Base-by-base conservation (phyloP, 2,329 filamentous ascomycete species). In the Phialophora tarda region DNA sequence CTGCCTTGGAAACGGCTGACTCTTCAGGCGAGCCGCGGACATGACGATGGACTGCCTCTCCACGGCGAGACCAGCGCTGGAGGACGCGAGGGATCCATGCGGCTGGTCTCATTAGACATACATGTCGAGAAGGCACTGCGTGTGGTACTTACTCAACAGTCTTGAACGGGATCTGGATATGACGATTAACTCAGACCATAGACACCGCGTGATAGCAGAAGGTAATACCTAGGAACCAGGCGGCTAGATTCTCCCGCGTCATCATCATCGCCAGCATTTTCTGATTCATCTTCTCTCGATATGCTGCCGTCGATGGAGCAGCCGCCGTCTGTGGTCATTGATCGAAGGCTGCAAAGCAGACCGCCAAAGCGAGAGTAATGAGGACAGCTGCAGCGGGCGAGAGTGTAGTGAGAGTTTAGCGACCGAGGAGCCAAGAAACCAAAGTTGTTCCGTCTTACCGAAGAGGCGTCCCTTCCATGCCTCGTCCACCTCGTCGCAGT, bases 381-480 rank as follows among this genome's bases (percentile, higher is more conserved):
- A 41, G 34, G 2, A 41, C 32, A 34, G 14, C 34, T 17, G 34
- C 34, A 41, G 34, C 34, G 4, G 17, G 34, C 34, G 34, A 41
- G n/a, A 11, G 44, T 34, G 26, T 26, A 24, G 38, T 41, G 34
- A 47, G 32, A 14, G 54, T 28, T 38, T 24, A 28, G 26, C 28
- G 48, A 26, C 21, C 21, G 48, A 26, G 17, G 17, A 56, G 53
- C 53, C 53, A 34, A 56, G 53, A 21, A 56, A 30, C 4, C 10
- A 38, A 38, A 17, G 17, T n/a, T 61, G 59, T 41, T 61, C 59
- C 59, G 59, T 61, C 59, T 61, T 54, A 2, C 59, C 59, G 59
- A 24, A 51, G 14, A 17, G n/a, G 12, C 11, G 51, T 38, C 48
- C 28, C 54, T 38, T 30, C 26, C 47, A 61, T 14, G 28, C 14